Percentiles rank a stretch among this genome's conserved stretches.
These are phyloP conservation scores for Fusarium paranaense DNA, from an alignment of 2,329 filamentous ascomycete genomes.

Conservation along the genomic window DNA sequence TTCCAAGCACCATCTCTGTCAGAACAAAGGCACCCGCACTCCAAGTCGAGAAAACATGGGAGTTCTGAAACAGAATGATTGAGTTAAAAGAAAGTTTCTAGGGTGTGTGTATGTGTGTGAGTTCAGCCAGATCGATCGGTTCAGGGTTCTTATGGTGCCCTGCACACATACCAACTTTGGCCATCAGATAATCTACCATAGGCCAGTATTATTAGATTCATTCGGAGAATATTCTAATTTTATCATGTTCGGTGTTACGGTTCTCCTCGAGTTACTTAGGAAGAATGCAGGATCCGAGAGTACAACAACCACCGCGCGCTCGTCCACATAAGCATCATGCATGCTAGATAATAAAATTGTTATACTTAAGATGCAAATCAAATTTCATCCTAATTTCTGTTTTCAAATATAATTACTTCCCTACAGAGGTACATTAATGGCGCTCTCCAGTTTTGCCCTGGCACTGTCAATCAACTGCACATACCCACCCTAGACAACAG, in stretches of 20 bases:
- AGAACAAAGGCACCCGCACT: not conserved
- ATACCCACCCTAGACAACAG: not conserved
- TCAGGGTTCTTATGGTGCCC: not conserved
- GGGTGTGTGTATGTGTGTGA: not conserved
- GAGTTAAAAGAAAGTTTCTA: not conserved
- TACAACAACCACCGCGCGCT: not conserved
- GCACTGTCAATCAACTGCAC: not conserved
- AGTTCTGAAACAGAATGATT: not conserved
- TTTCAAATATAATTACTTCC: fast-evolving
- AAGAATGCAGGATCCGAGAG: not conserved
- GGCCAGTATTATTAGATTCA: not conserved
- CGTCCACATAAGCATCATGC: not conserved
- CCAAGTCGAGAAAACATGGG: not conserved
- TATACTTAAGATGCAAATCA: not conserved
- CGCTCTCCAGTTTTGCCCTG: not conserved
- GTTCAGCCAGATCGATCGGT: not conserved
- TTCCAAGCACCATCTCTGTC: not conserved
- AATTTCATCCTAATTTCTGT: not conserved
- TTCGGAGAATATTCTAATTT: no score
- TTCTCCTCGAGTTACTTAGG: not conserved
- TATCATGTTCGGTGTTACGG: not conserved
- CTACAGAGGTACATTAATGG: not conserved
- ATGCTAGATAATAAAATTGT: not conserved
- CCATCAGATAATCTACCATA: not conserved
- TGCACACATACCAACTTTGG: not conserved